A percentile compares a stretch with the other conserved stretches of the same genome.
phyloP scores from a whole-genome alignment of 306 rosid genomes.

The Prinsepia uniflora region DNA sequence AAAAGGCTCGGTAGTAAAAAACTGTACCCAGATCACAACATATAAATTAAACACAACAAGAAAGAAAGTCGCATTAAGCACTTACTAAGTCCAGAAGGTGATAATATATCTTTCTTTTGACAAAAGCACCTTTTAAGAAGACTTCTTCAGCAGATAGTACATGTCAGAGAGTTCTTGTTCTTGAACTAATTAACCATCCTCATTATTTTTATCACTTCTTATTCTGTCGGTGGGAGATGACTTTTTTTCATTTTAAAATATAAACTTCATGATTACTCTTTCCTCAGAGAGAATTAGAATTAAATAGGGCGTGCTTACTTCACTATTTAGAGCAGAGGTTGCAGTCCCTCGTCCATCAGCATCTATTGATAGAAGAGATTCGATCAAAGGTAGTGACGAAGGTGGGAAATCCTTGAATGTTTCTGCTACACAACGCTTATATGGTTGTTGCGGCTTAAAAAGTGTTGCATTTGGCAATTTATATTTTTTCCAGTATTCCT shows the following conservation, averaged over 20 bases:
- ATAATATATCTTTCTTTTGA: neutral
- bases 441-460: slow-evolving; percentile 85
- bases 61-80: neutral
- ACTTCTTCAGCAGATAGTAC: neutral
- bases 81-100: neutral
- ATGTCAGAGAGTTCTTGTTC: neutral
- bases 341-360: slow-evolving; percentile 70
- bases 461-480: slow-evolving; percentile 87
- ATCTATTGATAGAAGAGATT: slow-evolving; percentile 77
- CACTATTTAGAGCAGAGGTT: slow-evolving; percentile 60
- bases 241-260: neutral
- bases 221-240: neutral
- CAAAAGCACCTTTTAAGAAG: neutral
- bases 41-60: slow-evolving; percentile 8
- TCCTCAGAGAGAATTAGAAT: neutral
- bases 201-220: neutral
- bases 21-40: slow-evolving; percentile 49
- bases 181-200: slow-evolving; percentile 7
- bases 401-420: slow-evolving; percentile 71
- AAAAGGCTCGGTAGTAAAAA: slow-evolving; percentile 71
- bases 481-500: slow-evolving; percentile 84
- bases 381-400: slow-evolving; percentile 64
- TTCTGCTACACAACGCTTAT: slow-evolving; percentile 56
- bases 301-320: slow-evolving; percentile 51
- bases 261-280: neutral